Evolutionary conservation across 306 rosid species (phyloP).

Genomic region (Malus sylvestris): DNA sequence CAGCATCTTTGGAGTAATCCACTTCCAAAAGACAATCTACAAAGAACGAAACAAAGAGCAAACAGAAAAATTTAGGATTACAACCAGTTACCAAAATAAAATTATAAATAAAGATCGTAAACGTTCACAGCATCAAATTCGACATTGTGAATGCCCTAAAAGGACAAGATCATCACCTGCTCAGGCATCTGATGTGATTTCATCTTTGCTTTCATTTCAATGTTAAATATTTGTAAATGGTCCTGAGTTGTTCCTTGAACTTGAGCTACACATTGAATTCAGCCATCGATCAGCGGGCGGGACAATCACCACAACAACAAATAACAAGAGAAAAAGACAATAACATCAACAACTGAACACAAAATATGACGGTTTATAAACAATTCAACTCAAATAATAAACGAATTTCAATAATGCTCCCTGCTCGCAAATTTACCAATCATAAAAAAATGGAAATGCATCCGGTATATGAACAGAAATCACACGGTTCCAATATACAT

Average conservation of each 20-base stretch:
- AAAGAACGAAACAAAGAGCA: background rate
- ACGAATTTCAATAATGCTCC: background rate
- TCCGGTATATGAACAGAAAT: background rate
- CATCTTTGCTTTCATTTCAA: conserved; percentile 60
- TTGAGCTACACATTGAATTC: conserved; percentile 45
- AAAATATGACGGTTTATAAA: background rate
- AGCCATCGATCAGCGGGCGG: background rate
- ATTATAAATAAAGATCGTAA: background rate
- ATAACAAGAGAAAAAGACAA: background rate
- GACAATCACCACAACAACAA: background rate
- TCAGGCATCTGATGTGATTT: conserved; percentile 78
- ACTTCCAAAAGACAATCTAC: conserved; percentile 81
- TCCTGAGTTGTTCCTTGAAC: conserved; percentile 75
- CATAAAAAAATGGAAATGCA: background rate
- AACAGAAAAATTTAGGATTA: background rate
- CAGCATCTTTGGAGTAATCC: conserved; percentile 53
- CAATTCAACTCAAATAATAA: background rate
- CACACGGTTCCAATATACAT: background rate
- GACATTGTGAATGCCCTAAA: background rate
- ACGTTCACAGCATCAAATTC: background rate
- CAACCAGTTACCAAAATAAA: conserved; percentile 6
- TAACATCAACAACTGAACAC: background rate
- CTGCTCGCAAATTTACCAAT: background rate
- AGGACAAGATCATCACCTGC: conserved; percentile 40
- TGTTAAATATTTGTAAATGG: conserved; percentile 74